Evolutionary conservation across 371 early-diverging fungal genomes (phyloP).

Genomic region (Rhizomucor pusillus): DNA sequence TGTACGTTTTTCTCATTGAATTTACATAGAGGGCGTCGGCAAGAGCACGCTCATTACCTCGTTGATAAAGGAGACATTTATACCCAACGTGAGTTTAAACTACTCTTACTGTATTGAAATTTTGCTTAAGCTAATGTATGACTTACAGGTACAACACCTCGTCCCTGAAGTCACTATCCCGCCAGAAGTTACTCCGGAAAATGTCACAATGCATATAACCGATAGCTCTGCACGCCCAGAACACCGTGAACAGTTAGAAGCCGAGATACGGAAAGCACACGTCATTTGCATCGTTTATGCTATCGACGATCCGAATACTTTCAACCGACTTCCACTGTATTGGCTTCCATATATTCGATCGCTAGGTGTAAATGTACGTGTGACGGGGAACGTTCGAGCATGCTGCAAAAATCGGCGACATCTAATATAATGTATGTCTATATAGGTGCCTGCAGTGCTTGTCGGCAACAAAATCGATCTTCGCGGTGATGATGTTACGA

Average conservation of each 20-base stretch:
- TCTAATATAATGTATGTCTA: not conserved
- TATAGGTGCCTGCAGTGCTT: conserved; percentile 88
- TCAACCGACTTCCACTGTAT: conserved; percentile 76
- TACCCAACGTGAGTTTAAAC: conserved; percentile 73
- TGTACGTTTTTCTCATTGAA: not conserved
- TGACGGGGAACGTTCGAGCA: not conserved
- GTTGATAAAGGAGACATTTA: conserved; percentile 92
- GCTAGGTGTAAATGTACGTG: conserved; percentile 83
- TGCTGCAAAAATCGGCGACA: not conserved
- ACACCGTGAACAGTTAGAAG: conserved; percentile 82
- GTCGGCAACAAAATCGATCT: conserved; percentile 98
- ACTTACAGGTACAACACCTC: conserved; percentile 85
- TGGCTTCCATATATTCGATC: conserved; percentile 93
- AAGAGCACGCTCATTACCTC: conserved; percentile 95
- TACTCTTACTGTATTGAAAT: not conserved
- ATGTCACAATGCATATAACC: conserved; percentile 93
- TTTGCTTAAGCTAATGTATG: not conserved
- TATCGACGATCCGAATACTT: conserved; percentile 79
- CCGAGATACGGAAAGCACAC: conserved; percentile 92
- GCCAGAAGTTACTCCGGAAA: conserved; percentile 95
- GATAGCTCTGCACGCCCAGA: conserved; percentile 93
- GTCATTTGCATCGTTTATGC: conserved; percentile 96
- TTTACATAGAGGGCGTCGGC: conserved; percentile 82
- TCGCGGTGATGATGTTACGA: conserved; percentile 77
- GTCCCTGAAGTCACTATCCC: conserved; percentile 98